Base-by-base conservation (phyloP, 2,329 filamentous ascomycete genomes). In the Lasiodiplodia sp. region DNA sequence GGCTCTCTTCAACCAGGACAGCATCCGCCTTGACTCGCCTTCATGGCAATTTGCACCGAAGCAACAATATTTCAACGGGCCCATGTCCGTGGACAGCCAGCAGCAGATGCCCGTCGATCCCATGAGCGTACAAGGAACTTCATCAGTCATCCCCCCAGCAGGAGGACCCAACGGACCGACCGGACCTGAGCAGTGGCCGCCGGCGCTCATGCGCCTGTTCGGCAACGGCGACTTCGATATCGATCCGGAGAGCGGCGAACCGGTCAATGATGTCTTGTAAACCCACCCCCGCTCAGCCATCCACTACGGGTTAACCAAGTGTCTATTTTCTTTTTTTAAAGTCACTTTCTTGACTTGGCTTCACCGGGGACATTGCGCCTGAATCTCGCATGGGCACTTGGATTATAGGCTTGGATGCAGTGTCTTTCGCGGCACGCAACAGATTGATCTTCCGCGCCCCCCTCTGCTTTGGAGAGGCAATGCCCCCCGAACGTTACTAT, bases 1-100 rank as follows among this genome's bases (percentile, higher is more conserved):
- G 70, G 66, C 69, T 10, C 62, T 71, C 3, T 71, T 71, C 23
- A 68, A 70, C 37, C 70, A 70, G 44, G 68, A 69, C 18, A 71
- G 64, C 55, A 69, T 71, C 37, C 64, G 57, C 28, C 21, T 70
- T 4, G 65, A 65, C 51, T 70, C 70, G 1, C 65, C 56, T 3
- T 67, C 65, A 5, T 67, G 65, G 65, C 65, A 67, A 8, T 67
- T 67, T 23, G 31, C 37, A 25, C 55, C 65, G n/a, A 67, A 67
- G 44, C 65, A 67, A 44, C 51, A 38, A 21, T 60, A 67, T 31
- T 57, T 52, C 55, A 40, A 40, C 31, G 52, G 40, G 12, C 55
- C 53, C 8, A 64, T 64, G 60, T 64, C 60, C 6, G 60, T 64
- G 25, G 60, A 64, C 10, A 44, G 28, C 40, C 53, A 55, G 28